Percentiles rank a stretch among this genome's conserved stretches.
Conservation (phyloP, 208 protist genomes). For the Herpetomonas samuelpessoai region DNA sequence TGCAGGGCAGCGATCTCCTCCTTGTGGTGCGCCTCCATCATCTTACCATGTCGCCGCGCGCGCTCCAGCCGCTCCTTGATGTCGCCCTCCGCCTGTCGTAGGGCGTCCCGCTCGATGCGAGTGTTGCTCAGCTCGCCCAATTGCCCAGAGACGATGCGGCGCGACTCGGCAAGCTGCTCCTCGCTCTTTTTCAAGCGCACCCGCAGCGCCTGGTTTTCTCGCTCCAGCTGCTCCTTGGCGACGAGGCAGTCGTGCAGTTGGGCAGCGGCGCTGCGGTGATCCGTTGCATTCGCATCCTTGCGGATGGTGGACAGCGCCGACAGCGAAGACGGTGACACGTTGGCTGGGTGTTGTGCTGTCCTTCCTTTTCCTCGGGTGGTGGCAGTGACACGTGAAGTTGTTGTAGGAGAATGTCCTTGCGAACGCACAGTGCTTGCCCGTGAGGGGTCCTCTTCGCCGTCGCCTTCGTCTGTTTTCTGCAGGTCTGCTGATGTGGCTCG, state of each 20-base stretch:
- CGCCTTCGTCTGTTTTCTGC: too few species aligned
- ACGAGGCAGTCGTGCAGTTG: constrained; percentile 64
- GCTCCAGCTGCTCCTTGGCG: constrained; percentile 48
- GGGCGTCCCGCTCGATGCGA: constrained; percentile 36
- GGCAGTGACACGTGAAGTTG: too few species aligned
- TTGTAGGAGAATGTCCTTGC: too few species aligned
- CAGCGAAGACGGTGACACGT: too few species aligned
- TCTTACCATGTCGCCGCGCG: constrained; percentile 28
- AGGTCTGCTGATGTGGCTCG: too few species aligned
- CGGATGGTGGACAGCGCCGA: too few species aligned
- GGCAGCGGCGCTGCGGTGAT: constrained; percentile 16
- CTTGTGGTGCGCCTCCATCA: constrained; percentile 37
- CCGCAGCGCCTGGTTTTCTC: constrained; percentile 60
- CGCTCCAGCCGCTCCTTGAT: constrained; percentile 52
- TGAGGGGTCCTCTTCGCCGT: too few species aligned
- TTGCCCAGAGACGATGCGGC: constrained; percentile 71
- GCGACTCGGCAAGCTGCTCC: constrained; percentile 51
- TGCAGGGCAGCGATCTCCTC: constrained; percentile 53
- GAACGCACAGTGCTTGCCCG: too few species aligned
- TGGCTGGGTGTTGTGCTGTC: too few species aligned
- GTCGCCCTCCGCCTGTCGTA: constrained; percentile 32
- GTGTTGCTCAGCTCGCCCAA: constrained; percentile 54
- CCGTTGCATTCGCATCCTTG: too few species aligned
- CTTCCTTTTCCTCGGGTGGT: too few species aligned
- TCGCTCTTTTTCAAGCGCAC: constrained; percentile 26